Conservation (phyloP, 495 filamentous ascomycete genomes). For the Parathielavia appendiculata region DNA sequence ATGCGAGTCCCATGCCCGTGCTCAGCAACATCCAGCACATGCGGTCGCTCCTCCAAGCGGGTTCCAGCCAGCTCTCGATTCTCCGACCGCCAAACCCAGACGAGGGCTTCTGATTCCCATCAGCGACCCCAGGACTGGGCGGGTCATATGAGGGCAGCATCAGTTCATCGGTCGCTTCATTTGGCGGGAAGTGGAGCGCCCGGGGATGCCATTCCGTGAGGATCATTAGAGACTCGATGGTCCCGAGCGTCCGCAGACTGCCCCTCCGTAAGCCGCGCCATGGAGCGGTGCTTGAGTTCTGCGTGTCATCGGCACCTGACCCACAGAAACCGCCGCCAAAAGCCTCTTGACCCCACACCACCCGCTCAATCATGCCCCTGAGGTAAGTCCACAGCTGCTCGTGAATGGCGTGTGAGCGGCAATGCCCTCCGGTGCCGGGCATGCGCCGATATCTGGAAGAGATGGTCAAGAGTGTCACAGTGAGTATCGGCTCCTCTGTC, state of each 20-base stretch:
- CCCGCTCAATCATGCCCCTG: constrained; percentile 85
- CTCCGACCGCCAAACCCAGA: constrained; percentile 58
- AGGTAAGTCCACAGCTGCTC: constrained; percentile 95
- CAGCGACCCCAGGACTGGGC: constrained; percentile 46
- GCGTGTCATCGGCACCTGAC: constrained; percentile 60
- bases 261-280: constrained; percentile 61
- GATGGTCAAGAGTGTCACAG: constrained; percentile 84
- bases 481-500: constrained; percentile 84
- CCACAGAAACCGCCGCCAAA: constrained; percentile 85
- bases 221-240: constrained; percentile 87
- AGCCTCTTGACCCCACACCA: constrained; percentile 93
- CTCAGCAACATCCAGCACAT: constrained; percentile 99
- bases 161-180: constrained; percentile 62
- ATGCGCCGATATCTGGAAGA: constrained; percentile 79
- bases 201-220: constrained; percentile 96
- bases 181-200: constrained; percentile 89
- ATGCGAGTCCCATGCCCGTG: constrained; percentile 80
- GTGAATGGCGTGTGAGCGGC: constrained; percentile 85
- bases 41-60: constrained; percentile 90
- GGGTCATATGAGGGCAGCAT: constrained; percentile 47
- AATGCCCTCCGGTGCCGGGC: constrained; percentile 71
- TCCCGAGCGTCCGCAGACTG: constrained; percentile 80
- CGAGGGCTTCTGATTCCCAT: constrained; percentile 40
- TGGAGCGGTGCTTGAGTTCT: constrained; percentile 57
- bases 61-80: constrained; percentile 92